These are phyloP conservation scores for Takashimella tepidaria DNA, from an alignment of 1,284 basidiomycete genomes.

Conservation along the genomic window DNA sequence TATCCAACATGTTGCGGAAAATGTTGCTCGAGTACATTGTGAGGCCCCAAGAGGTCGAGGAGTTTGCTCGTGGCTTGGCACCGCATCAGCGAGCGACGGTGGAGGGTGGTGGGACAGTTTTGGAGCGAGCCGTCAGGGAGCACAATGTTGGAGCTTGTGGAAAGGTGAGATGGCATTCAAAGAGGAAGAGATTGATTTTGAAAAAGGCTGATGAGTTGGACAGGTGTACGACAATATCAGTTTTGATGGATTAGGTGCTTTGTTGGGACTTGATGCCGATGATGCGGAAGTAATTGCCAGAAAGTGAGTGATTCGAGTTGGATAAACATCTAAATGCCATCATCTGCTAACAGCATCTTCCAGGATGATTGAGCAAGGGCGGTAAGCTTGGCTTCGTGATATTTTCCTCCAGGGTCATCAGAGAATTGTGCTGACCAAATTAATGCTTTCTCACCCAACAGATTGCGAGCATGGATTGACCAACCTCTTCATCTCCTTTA, in stretches of 20 bases:
- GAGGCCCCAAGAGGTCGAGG: conserved; percentile 76
- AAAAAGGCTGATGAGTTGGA: conserved; percentile 12
- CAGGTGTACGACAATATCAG: conserved; percentile 88
- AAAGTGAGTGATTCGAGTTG: conserved; percentile 48
- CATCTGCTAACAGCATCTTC: not conserved
- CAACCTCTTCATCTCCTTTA: conserved; percentile 89
- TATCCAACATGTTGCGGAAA: conserved; percentile 82
- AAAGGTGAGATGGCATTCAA: conserved; percentile 49
- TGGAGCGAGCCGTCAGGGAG: conserved; percentile 96
- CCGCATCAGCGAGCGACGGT: conserved; percentile 91
- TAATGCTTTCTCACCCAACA: conserved; percentile 9
- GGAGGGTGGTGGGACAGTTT: conserved; percentile 73
- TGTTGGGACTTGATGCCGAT: conserved; percentile 76
- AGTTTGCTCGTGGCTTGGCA: conserved; percentile 80
- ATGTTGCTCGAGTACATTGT: conserved; percentile 98
- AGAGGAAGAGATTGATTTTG: not conserved
- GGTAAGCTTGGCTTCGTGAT: too few species aligned
- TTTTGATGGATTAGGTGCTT: conserved; percentile 75
- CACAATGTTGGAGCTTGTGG: conserved; percentile 95
- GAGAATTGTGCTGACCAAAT: conserved; percentile 1
- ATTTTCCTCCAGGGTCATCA: too few species aligned
- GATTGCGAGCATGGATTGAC: conserved; percentile 80
- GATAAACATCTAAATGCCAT: not conserved
- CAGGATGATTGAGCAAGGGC: conserved; percentile 88
- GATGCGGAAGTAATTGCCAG: conserved; percentile 91